Base-by-base conservation (phyloP, 345 rosid genomes). In the Gossypium thurberi region DNA sequence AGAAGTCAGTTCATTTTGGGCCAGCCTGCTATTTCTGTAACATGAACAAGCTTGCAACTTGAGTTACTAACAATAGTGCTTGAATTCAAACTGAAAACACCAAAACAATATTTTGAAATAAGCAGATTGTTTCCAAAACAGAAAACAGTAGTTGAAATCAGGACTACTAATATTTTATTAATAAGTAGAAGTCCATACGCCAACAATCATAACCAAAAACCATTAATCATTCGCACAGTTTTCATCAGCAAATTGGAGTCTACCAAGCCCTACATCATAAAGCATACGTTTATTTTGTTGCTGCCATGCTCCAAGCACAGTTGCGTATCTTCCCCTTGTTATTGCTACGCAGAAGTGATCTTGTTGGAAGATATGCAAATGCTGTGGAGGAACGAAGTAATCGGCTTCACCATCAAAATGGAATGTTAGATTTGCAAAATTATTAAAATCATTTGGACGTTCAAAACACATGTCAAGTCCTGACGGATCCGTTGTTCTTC, bases 391-490 rank as follows among this genome's bases (percentile, higher is more conserved):
- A 3, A 78, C 48, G 0, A 0, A 8, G 25, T 61, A 68, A 0
- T 64, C 44, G 20, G 77, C 72, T 5, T 58, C 78, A 13, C 64
- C 78, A 13, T 78, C 60, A 21, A 81, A 71, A 71, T 75, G 79
- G 37, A 66, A 67, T n/a, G 77, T 70, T 66, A 75, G 15, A 0
- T 62, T 0, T 2, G 70, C 69, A 0, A 18, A 71, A 10, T 60
- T 59, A 7, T 25, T 8, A 17, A 71, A 81, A 1, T 3, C 23
- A 0, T 14, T 3, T 3, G 66, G 62, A 14, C 3, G 2, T 43
- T 44, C 2, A 55, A 77, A 75, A 15, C 76, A 66, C 59, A 78
- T 64, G 2, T 63, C 55, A 6, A 74, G 56, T 40, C 74, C 77
- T 62, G 1, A 0, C 0, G 48, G 13, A 15, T 0, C 21, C n/a